phyloP scores from a whole-genome alignment of 768 basidiomycete species.

The Leccinum truebloodii region DNA sequence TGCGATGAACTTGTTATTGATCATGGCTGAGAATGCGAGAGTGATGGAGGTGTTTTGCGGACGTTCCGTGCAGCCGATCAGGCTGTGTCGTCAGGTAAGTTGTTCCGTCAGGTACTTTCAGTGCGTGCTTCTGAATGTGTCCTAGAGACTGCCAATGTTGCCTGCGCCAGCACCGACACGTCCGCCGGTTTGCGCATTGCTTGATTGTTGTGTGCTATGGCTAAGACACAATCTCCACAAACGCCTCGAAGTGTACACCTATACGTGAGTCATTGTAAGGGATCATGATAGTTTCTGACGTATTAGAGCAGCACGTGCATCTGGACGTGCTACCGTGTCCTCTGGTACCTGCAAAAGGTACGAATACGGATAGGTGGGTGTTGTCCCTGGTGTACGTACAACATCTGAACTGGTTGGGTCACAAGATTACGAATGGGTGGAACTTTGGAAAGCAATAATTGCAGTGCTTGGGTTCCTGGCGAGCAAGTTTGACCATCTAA shows the following conservation, averaged over 20 bases:
- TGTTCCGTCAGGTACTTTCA: background rate
- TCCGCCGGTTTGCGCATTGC: constrained; percentile 54
- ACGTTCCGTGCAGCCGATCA: constrained; percentile 42
- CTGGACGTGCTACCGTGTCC: constrained; percentile 50
- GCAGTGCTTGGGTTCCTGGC: constrained; percentile 56
- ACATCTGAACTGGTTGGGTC: background rate
- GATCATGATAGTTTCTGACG: background rate
- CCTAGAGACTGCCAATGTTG: constrained; percentile 53
- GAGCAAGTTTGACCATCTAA: constrained; percentile 53
- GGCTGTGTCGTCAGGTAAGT: constrained; percentile 64
- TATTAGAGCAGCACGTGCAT: constrained; percentile 49
- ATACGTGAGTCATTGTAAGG: constrained; percentile 44
- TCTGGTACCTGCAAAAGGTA: constrained; percentile 59
- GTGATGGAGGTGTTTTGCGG: constrained; percentile 49
- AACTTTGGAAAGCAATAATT: constrained; percentile 60
- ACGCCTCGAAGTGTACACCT: constrained; percentile 55
- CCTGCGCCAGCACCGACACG: constrained; percentile 40
- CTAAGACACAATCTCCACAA: constrained; percentile 70
- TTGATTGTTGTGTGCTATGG: constrained; percentile 74
- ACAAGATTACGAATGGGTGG: constrained; percentile 66
- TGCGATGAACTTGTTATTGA: constrained; percentile 52
- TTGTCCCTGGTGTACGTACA: background rate
- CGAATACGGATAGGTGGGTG: constrained; percentile 54
- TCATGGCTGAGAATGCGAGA: constrained; percentile 49
- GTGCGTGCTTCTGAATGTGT: constrained; percentile 2